Base-by-base conservation (phyloP, 2,329 filamentous ascomycete genomes). In the Penicillium sp. region DNA sequence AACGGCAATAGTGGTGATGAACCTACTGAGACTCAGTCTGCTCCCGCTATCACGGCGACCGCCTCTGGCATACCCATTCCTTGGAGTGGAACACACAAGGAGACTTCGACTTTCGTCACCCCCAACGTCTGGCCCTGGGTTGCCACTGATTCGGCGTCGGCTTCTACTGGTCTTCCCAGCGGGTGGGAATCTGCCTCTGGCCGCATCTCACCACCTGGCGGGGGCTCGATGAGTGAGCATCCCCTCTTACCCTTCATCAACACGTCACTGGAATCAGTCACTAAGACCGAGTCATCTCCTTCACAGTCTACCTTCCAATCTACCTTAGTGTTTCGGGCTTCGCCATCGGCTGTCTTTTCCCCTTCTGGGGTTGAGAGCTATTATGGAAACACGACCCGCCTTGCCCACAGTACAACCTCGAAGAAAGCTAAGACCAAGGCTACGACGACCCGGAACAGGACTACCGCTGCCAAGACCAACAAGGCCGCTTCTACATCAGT, bases 171-270 rank as follows among this genome's bases (percentile, higher is more conserved):
- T 65, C 83, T 95, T 53, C 90, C 92, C 36, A 83, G 80, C 63
- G 90, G 89, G 53, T 96, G 90, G 90, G 81, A 85, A 74, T 89
- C 86, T 45, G 79, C 85, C 55, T 82, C 84, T 61, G 89, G 90
- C 68, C 92, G 92, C 77, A 85, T 94, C 64, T 79, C 90, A 66
- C 88, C 88, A 67, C 81, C 84, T 60, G 83, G 80, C 73, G 83
- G 84, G 75, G 83, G 83, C 65, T 79, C 80, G 76, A 81, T 84
- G 76, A 83, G 82, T 85, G 82, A 81, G 84, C 70, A 71, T 65
- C 63, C 56, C 69, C 69, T 63, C 50, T 44, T 48, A 50, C 48
- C 60, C 55, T 36, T 30, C 16, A 55, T 35, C 14, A 58, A n/a
- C 22, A 50, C 41, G 47, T 46, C 51, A 46, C 48, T 57, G 48